Percentiles rank a stretch among this genome's conserved stretches.
Evolutionary conservation across 805 yeast genomes (phyloP).

Genomic region (Spathaspora hagerdaliae): DNA sequence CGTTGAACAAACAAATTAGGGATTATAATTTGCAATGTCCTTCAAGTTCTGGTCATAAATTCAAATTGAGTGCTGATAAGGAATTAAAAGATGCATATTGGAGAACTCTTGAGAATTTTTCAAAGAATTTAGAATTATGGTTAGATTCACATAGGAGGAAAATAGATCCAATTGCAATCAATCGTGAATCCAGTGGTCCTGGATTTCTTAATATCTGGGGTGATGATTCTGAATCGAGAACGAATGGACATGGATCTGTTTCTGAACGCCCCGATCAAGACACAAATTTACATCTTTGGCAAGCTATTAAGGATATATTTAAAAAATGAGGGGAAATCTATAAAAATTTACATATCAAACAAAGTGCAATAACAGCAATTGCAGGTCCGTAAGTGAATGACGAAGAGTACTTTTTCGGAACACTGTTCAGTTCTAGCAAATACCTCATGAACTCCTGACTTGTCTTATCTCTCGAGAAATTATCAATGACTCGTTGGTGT

Average conservation of each 20-base stretch:
- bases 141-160: slow-evolving; percentile 8
- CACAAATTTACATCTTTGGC: slow-evolving; percentile 23
- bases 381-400: background rate
- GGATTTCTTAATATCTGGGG: slow-evolving; percentile 9
- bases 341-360: background rate
- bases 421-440: slow-evolving; percentile 5
- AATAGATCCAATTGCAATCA: background rate
- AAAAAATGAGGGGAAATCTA: slow-evolving; percentile 3
- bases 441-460: slow-evolving; percentile 24
- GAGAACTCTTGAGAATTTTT: slow-evolving; percentile 12
- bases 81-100: slow-evolving; percentile 20
- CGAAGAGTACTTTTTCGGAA: background rate
- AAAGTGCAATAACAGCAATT: background rate
- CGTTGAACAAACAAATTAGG: slow-evolving; percentile 23
- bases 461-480: slow-evolving; percentile 47
- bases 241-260: background rate
- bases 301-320: slow-evolving; percentile 25
- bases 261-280: slow-evolving; percentile 5
- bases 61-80: slow-evolving; percentile 24
- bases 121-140: slow-evolving; percentile 13
- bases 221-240: slow-evolving; percentile 1
- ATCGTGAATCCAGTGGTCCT: background rate
- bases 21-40: slow-evolving; percentile 39
- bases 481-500: slow-evolving; percentile 27
- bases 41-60: slow-evolving; percentile 31